Base-by-base conservation (phyloP, 768 basidiomycete species). In the Rhizopogon roseolus region DNA sequence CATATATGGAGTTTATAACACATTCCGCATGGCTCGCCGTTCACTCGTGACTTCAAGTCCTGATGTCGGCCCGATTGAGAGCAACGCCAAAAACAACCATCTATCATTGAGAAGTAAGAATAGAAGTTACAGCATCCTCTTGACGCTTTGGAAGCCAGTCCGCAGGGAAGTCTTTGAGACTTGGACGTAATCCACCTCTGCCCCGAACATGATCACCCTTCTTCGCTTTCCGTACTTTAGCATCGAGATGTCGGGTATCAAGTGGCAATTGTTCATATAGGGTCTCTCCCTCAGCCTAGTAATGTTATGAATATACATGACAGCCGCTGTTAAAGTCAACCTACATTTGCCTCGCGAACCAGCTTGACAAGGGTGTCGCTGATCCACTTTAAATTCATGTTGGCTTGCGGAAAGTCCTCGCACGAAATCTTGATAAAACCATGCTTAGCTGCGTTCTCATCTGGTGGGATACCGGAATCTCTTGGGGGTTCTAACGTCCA, bases 331-430 rank as follows among this genome's bases (percentile, higher is more conserved):
- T 42, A 42, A 37, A 11, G 39, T 40, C 49, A 19, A 80, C 92
- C 61, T 64, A 97, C 96, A 67, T 94, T 93, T 9, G 94, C 91
- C 62, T 86, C 86, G n/a, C 69, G 71, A 57, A 98, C 67, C 41
- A 99, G 71, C 60, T 79, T 73, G 63, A 94, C 89, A 52, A 99
- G 69, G 14, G 83, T 79, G 65, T 98, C 95, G 59, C 88, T 89
- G 39, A 89, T 91, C 89, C 93, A 96, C 69, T 95, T 96, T 62
- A 96, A 74, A 70, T 99, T 99, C 89, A 90, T 87, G 27, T 82
- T 77, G 2, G 85, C 81, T 59, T 81, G 77, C 6, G 85, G 84
- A 69, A 93, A 96, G 68, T 88, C 82, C 62, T 98, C 95, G 64
- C 90, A 93, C 1, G 88, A 80, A 56, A 98, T 89, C 73, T 94